Percentiles rank a stretch among this genome's conserved stretches.
These are phyloP conservation scores for Zoysia japonica DNA, from an alignment of 176 grass and related monocot species.

Conservation along the genomic window DNA sequence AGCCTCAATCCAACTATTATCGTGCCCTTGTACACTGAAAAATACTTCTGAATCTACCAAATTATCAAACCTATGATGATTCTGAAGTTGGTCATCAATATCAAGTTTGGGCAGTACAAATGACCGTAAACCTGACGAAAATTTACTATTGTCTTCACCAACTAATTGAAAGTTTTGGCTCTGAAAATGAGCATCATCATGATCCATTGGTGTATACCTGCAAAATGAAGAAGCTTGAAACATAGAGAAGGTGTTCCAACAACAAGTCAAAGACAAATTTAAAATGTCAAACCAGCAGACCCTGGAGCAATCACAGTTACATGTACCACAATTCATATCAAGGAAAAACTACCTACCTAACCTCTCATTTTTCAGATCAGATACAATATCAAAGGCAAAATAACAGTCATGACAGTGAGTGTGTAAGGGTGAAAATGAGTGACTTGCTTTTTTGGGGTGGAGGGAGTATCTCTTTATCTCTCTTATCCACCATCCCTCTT, in stretches of 20 bases:
- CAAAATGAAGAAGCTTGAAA: constrained; percentile 26
- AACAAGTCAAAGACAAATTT: background rate
- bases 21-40: constrained; percentile 65
- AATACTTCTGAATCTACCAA: constrained; percentile 72
- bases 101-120: constrained; percentile 86
- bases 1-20: constrained; percentile 84
- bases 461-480: no score
- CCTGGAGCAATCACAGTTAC: background rate
- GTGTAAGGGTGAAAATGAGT: background rate
- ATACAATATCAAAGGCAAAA: background rate
- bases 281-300: background rate
- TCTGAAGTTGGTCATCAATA: constrained; percentile 82
- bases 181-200: constrained; percentile 91
- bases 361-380: background rate
- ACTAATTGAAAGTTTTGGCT: constrained; percentile 83
- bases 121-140: constrained; percentile 64
- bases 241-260: constrained; percentile 16
- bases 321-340: constrained; percentile 1
- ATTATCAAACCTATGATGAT: constrained; percentile 75
- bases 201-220: constrained; percentile 94
- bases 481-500: no score
- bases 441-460: no score
- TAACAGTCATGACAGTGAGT: background rate
- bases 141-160: constrained; percentile 66
- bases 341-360: constrained; percentile 2